Percentiles rank a stretch among this genome's conserved stretches.
phyloP scores from a whole-genome alignment of 805 yeast genomes.

The Priceomyces fermenticarens region DNA sequence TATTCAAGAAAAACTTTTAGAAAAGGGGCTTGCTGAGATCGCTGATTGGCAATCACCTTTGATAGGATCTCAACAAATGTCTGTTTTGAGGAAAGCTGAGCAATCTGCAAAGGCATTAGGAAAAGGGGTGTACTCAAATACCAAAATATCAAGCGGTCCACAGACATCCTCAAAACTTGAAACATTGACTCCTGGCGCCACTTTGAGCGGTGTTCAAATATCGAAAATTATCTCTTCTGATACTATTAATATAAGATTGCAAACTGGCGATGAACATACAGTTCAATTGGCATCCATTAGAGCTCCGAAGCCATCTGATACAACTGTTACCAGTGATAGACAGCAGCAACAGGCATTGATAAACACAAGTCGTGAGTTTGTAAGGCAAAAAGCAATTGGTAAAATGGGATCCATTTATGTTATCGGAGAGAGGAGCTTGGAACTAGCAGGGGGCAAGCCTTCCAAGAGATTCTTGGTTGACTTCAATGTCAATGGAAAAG shows the following conservation, averaged over 20 bases:
- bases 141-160: constrained; percentile 19
- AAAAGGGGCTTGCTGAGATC: constrained; percentile 69
- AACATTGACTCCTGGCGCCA: constrained; percentile 43
- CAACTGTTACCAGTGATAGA: constrained; percentile 36
- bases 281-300: constrained; percentile 77
- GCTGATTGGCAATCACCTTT: constrained; percentile 76
- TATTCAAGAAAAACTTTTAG: constrained; percentile 64
- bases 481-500: constrained; percentile 47
- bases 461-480: constrained; percentile 56
- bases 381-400: constrained; percentile 67
- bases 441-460: constrained; percentile 39
- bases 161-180: constrained; percentile 11
- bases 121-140: constrained; percentile 54
- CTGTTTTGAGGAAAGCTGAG: constrained; percentile 60
- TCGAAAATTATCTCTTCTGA: constrained; percentile 66
- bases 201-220: constrained; percentile 50
- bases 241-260: constrained; percentile 53
- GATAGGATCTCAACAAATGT: constrained; percentile 66
- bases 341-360: constrained; percentile 49
- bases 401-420: constrained; percentile 59
- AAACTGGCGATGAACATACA: constrained; percentile 49
- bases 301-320: constrained; percentile 66
- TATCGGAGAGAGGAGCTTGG: constrained; percentile 62
- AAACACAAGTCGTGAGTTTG: constrained; percentile 69
- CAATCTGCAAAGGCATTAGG: constrained; percentile 57